Evolutionary conservation across 805 yeast genomes (phyloP).

Genomic region (Jamesozyma gamospora): DNA sequence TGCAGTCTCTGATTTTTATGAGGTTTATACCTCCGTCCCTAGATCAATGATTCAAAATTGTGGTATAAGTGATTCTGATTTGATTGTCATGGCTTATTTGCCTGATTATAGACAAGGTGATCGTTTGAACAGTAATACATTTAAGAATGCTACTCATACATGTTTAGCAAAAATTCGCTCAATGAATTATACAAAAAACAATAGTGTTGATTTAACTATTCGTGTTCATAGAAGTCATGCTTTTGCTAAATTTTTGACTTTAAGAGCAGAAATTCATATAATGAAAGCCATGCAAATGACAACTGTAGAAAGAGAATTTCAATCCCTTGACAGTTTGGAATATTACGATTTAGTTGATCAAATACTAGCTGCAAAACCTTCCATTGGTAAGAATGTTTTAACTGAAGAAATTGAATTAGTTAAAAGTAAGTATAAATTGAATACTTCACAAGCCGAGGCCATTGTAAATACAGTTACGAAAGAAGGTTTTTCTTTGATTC

Average conservation of each 20-base stretch:
- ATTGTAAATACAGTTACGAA: constrained; percentile 59
- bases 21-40: constrained; percentile 66
- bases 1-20: constrained; percentile 78
- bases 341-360: constrained; percentile 68
- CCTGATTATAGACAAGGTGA: constrained; percentile 28
- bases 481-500: constrained; percentile 80
- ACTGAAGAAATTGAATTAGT: constrained; percentile 33
- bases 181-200: constrained; percentile 53
- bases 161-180: constrained; percentile 78
- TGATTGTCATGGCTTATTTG: constrained; percentile 53
- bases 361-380: constrained; percentile 58
- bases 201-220: constrained; percentile 64
- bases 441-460: constrained; percentile 86
- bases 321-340: constrained; percentile 70
- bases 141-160: constrained; percentile 32
- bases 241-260: constrained; percentile 45
- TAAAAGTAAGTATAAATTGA: constrained; percentile 47
- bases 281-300: constrained; percentile 77
- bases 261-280: constrained; percentile 54
- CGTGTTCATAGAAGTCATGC: constrained; percentile 44
- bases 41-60: constrained; percentile 41
- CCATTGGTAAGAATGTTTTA: constrained; percentile 20
- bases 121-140: constrained; percentile 26
- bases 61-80: constrained; percentile 63
- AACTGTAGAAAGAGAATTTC: constrained; percentile 86